Evolutionary conservation across 345 rosid species (phyloP).

Genomic region (Theobroma cacao): DNA sequence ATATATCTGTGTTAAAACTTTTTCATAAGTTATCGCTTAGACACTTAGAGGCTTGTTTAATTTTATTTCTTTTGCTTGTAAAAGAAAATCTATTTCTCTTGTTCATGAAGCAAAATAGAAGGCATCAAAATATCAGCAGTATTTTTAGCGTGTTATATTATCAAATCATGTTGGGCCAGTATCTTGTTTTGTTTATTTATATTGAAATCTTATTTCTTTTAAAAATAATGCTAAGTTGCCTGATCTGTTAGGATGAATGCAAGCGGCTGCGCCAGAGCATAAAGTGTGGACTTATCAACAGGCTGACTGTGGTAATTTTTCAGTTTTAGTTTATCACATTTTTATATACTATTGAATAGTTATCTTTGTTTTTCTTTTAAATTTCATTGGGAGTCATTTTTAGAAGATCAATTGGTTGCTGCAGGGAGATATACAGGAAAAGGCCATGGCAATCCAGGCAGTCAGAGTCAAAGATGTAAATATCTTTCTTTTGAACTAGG

Average conservation of each 20-base stretch:
- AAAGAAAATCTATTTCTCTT: not conserved
- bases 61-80: not conserved
- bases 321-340: not conserved
- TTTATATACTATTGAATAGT: not conserved
- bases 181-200: not conserved
- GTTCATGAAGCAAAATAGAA: not conserved
- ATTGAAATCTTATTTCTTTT: not conserved
- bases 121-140: not conserved
- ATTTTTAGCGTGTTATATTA: not conserved
- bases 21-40: not conserved
- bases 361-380: not conserved
- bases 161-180: not conserved
- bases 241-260: constrained; percentile 84
- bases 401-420: constrained; percentile 20
- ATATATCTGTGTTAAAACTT: not conserved
- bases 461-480: constrained; percentile 96
- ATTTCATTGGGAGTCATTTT: constrained; percentile 7
- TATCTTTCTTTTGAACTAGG: constrained; percentile 1
- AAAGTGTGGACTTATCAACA: constrained; percentile 85
- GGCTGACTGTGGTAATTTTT: constrained; percentile 81
- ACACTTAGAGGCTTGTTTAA: not conserved
- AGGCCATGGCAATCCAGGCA: constrained; percentile 82
- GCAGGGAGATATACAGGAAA: constrained; percentile 94
- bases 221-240: constrained; percentile 5
- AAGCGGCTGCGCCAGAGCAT: constrained; percentile 97